phyloP scores from a whole-genome alignment of 768 basidiomycete genomes.

The Leccinum imitatum region DNA sequence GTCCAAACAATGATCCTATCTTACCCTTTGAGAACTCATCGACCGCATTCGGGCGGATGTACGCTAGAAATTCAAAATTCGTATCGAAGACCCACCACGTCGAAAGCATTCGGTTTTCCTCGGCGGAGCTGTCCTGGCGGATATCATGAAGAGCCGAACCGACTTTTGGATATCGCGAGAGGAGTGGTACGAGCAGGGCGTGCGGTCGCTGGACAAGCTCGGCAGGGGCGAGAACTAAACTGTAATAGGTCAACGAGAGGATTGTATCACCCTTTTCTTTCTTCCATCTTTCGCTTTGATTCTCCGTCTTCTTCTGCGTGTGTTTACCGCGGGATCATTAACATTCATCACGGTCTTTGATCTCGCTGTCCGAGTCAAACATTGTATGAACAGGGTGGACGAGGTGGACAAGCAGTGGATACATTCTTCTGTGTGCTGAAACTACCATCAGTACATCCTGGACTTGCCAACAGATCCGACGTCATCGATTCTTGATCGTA shows the following conservation, averaged over 20 bases:
- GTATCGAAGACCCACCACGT: slow-evolving; percentile 96
- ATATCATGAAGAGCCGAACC: slow-evolving; percentile 94
- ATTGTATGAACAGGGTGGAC: not conserved
- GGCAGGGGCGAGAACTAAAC: slow-evolving; percentile 57
- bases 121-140: slow-evolving; percentile 96
- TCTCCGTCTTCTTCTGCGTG: not conserved
- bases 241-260: not conserved
- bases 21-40: not conserved
- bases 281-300: not conserved
- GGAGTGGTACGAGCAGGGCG: slow-evolving; percentile 94
- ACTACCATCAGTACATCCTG: too few relatives aligned
- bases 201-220: slow-evolving; percentile 80
- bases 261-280: not conserved
- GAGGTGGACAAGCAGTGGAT: not conserved
- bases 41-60: not conserved
- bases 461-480: too few relatives aligned
- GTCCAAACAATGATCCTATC: slow-evolving; percentile 33
- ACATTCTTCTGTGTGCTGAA: too few relatives aligned
- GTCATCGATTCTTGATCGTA: too few relatives aligned
- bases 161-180: slow-evolving; percentile 96
- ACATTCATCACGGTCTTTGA: not conserved
- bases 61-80: slow-evolving; percentile 96
- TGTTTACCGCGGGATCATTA: not conserved
- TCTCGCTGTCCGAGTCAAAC: not conserved
- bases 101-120: slow-evolving; percentile 99